Percentiles rank a stretch among this genome's conserved stretches.
These are phyloP conservation scores for Sergeia podlipaevii DNA, from an alignment of 208 protist genomes.

Conservation along the genomic window DNA sequence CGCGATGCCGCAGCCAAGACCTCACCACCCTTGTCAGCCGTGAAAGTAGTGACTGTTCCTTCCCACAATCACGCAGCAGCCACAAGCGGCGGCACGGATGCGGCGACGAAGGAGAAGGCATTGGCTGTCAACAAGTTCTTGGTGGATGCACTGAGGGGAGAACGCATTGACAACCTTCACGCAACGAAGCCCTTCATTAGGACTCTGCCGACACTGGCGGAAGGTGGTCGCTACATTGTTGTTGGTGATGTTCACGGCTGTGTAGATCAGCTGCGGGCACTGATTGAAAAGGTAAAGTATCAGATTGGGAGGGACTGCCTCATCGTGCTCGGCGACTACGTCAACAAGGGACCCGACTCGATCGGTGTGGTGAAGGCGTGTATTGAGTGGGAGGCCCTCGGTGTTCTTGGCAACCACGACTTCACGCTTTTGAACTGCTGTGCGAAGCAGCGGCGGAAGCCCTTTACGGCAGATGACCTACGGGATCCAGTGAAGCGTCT, in stretches of 20 bases:
- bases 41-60: no score
- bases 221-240: constrained; percentile 69
- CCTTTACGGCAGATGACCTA: constrained; percentile 48
- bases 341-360: constrained; percentile 89
- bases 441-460: constrained; percentile 25
- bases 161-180: constrained; percentile 54
- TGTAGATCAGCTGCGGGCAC: constrained; percentile 63
- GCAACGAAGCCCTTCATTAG: constrained; percentile 63
- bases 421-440: constrained; percentile 76
- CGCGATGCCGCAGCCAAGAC: no score
- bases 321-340: constrained; percentile 83
- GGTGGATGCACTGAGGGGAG: constrained; percentile 10
- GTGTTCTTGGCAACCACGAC: constrained; percentile 90
- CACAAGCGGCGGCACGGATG: background rate
- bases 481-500: constrained; percentile 79
- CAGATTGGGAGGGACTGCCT: constrained; percentile 65
- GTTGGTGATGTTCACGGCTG: constrained; percentile 92
- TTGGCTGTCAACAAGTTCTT: constrained; percentile 23
- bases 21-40: no score
- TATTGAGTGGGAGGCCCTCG: constrained; percentile 61
- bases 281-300: constrained; percentile 84
- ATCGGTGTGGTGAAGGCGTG: constrained; percentile 65
- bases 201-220: constrained; percentile 30
- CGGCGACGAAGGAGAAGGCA: no score
- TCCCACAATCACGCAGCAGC: no score